A percentile compares a stretch with the other conserved stretches of the same genome.
Evolutionary conservation across 345 rosid species (phyloP).

Genomic region (Aegle marmelos): DNA sequence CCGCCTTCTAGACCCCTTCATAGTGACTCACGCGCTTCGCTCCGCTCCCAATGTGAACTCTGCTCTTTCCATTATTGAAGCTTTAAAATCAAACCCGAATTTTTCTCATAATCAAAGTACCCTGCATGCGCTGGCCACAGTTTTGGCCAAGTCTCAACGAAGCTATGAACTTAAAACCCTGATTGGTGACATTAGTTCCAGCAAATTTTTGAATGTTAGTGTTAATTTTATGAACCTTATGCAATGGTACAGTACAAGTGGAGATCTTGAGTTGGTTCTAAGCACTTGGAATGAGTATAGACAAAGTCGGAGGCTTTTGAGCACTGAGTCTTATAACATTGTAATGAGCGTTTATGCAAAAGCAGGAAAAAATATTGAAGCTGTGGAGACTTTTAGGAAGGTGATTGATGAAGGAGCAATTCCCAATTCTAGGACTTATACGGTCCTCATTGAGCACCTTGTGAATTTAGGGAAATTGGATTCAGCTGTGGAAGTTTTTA

Average conservation of each 20-base stretch:
- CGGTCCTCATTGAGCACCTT: slow-evolving; percentile 76
- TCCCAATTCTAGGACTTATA: slow-evolving; percentile 85
- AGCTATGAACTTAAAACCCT: slow-evolving; percentile 47
- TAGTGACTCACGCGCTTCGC: slow-evolving; percentile 66
- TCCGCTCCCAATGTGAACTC: slow-evolving; percentile 65
- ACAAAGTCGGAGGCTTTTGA: slow-evolving; percentile 37
- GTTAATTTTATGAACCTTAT: slow-evolving; percentile 72
- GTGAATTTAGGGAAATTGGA: slow-evolving; percentile 52
- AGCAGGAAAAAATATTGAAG: slow-evolving; percentile 39
- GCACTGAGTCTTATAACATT: slow-evolving; percentile 72
- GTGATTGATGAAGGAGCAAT: slow-evolving; percentile 68
- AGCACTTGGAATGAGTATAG: slow-evolving; percentile 56
- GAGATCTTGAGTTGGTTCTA: slow-evolving; percentile 57
- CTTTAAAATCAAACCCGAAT: slow-evolving; percentile 30
- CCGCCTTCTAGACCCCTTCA: slow-evolving; percentile 71
- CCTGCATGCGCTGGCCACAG: slow-evolving; percentile 61
- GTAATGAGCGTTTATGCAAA: slow-evolving; percentile 48
- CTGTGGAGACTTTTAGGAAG: slow-evolving; percentile 47
- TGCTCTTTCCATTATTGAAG: slow-evolving; percentile 53
- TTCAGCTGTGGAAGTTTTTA: slow-evolving; percentile 58
- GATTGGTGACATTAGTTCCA: slow-evolving; percentile 41
- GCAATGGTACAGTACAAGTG: slow-evolving; percentile 56
- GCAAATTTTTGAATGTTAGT: slow-evolving; percentile 40
- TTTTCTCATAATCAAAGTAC: slow-evolving; percentile 49
- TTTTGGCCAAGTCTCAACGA: slow-evolving; percentile 60